Evolutionary conservation across 2,329 filamentous ascomycete genomes (phyloP), one percentile per base, ranked within the genome.

Genomic region (Colletotrichum caudatum): DNA sequence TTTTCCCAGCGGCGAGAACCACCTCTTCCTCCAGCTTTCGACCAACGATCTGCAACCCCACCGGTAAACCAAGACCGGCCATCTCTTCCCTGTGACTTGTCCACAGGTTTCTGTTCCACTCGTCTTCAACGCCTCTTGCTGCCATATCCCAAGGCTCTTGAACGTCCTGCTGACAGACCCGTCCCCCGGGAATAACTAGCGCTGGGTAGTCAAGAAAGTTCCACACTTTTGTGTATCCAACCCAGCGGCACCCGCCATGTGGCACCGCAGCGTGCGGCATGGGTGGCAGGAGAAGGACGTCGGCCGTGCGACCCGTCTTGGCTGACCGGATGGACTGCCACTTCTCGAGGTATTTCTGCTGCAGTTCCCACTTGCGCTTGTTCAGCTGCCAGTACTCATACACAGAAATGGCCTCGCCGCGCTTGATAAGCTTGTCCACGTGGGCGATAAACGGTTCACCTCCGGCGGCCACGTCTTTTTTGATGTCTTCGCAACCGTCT

Each of bases 381-480:
- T 91, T 92, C 8, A 92, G 82, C 74, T 91, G 89, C 90, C 90
- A 92, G 78, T 92, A 92, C 5, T 90, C 83, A 69, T 88, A 91
- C 0, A 91, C 88, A 0, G 88, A 90, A 18, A 91, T 88, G 0
- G 88, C 77, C 14, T 83, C 74, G 2, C 83, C 86, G 0, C 83
- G 81, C 63, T 87, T 87, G 18, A 91, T 78, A 7, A 92, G 81
- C 0, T 80, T 83, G 75, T 90, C 82, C 0, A 92, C 89, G 66
- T 90, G 87, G 0, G 87, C 85, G 4, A 91, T 84, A 51, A 84
- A 85, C 0, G 90, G 89, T 66, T 92, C 90, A 1, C 90, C 89
- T 0, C 84, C 88, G 1, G 79, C 82, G 5, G 78, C 76, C 0
- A 92, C 79, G 39, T 88, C 88, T 3, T 82, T 81, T 6, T 85